Conservation (phyloP, 164 flowering plant species). For the Amborella trichopoda region DNA sequence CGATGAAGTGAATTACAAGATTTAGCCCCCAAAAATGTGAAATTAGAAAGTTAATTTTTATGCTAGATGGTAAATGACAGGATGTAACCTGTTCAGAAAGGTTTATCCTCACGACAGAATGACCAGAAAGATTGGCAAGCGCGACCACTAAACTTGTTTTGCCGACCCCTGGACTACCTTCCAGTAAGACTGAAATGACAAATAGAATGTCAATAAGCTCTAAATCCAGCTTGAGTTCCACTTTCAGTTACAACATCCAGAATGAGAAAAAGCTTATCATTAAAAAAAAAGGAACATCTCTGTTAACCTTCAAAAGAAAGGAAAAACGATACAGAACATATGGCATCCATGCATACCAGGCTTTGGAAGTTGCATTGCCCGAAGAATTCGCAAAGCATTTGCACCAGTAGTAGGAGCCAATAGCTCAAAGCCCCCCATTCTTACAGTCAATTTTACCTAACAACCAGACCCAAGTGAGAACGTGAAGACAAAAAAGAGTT, state of each 20-base stretch:
- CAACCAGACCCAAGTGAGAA: too few relatives aligned
- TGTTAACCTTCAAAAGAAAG: too few relatives aligned
- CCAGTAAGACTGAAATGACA: conserved; percentile 57
- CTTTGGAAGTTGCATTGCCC: conserved; percentile 90
- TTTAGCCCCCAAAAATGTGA: too few relatives aligned
- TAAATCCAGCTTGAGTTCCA: not conserved
- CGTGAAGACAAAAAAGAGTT: too few relatives aligned
- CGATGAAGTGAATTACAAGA: too few relatives aligned
- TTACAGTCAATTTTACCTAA: conserved; percentile 36
- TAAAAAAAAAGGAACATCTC: too few relatives aligned
- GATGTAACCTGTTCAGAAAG: conserved; percentile 96
- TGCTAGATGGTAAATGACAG: too few relatives aligned
- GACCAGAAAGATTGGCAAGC: conserved; percentile 82
- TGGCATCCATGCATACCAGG: too few relatives aligned
- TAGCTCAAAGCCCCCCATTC: conserved; percentile 48
- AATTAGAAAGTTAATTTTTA: too few relatives aligned
- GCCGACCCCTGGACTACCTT: conserved; percentile 99
- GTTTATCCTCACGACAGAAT: conserved; percentile 83
- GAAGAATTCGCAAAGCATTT: conserved; percentile 72
- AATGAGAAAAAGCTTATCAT: too few relatives aligned
- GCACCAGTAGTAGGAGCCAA: conserved; percentile 82
- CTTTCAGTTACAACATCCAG: too few relatives aligned
- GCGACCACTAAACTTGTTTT: conserved; percentile 89
- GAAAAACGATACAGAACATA: not conserved
- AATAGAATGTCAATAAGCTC: not conserved